Base-by-base conservation (phyloP, 139 green algal genomes). In the Zygnema cylindricum region DNA sequence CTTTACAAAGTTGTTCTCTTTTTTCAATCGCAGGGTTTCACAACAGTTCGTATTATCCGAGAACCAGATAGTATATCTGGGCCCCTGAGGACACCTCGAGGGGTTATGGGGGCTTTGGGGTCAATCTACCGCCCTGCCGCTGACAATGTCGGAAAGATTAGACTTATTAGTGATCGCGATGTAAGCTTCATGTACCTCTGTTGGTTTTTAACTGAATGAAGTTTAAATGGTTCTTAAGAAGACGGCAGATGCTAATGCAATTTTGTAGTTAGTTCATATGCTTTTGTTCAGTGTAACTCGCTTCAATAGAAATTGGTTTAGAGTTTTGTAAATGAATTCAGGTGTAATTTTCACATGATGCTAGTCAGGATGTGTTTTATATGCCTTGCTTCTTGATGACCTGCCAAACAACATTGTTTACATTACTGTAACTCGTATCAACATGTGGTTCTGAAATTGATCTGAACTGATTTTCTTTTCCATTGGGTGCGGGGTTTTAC, bases 71-170 rank as follows among this genome's bases (percentile, higher is more conserved):
- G 86, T 79, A 39, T 79, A 69, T 33, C 86, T 16, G 69, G 83
- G 11, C 76, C 69, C 0, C 39, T 93, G 41, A 42, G 63, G 49
- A 36, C 41, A 32, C 77, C 87, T n/a, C 78, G 87, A 39, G 40
- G 33, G 3, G 79, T 93, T 30, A 43, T 86, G 38, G 82, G 30
- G 1, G 35, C 83, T n/a, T 55, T 92, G 23, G 23, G 38, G 3
- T 33, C 76, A 39, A 41, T 42, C 54, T 38, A 33, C 77, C 82
- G 32, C 23, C 43, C 33, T 43, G 82, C 43, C 22, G 88, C 88
- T 30, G 88, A 83, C 57, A 89, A 49, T 38, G 69, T 92, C 1
- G 88, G 88, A 33, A 92, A 92, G 88, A 92, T 91, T 69, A 32
- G 41, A 36, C 73, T 91, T 33, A 54, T 91, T 22, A 35, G 69